Evolutionary conservation across 306 rosid genomes (phyloP), one percentile per base, ranked within the genome.

Genomic region (Lupinus albus): DNA sequence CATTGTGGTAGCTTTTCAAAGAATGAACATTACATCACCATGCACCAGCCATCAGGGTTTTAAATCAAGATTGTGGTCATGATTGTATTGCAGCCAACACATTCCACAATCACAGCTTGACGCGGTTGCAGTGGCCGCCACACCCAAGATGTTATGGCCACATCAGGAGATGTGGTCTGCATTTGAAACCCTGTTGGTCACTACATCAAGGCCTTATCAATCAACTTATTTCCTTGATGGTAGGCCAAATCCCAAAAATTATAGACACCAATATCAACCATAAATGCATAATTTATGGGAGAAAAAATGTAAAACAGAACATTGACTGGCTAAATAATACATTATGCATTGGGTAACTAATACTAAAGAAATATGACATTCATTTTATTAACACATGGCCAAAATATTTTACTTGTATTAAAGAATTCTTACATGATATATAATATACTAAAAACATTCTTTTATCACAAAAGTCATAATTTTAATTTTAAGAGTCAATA

Each of bases 351-450:
- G 33, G 18, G 70, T 41, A 7, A 41, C 30, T 32, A 70, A 9
- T 39, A 71, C 38, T 33, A 42, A 7, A 17, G 41, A 62, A 72
- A 78, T 32, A 32, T 55, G 47, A 33, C 39, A 64, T 16, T 56
- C 51, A 71, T 39, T 32, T 65, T 18, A 65, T 33, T n/a, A 32
- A 60, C n/a, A 53, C 16, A 17, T 41, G 50, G 42, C 61, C 42
- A 38, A 71, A 61, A 33, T 48, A 14, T 14, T 54, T 53, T 28
- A 20, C 46, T 20, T n/a, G 0, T n/a, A 21, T 6, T 15, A 33
- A 39, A 30, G 58, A 72, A 45, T 44, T 64, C 14, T 18, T 14
- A 17, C 2, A 12, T 48, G 11, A 36, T 17, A 48, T 32, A 21
- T 4, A 45, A 49, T 66, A 25, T 6, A 33, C 15, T 52, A 52